These are phyloP conservation scores for Leccinum pellstonianum DNA, from an alignment of 768 basidiomycete genomes.

Conservation along the genomic window DNA sequence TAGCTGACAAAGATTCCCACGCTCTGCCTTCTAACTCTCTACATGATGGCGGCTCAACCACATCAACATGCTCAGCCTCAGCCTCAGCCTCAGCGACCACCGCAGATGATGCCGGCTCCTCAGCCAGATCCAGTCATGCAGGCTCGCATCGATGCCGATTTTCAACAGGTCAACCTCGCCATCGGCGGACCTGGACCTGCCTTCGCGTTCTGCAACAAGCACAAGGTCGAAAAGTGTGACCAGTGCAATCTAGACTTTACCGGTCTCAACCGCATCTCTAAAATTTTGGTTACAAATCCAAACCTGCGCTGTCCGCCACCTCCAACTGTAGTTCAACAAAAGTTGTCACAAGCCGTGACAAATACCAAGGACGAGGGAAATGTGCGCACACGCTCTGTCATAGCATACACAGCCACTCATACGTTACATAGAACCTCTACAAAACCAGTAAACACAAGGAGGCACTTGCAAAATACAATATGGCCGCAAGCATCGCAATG, in stretches of 20 bases:
- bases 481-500: constrained; percentile 71
- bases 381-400: constrained; percentile 47
- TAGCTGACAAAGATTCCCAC: constrained; percentile 31
- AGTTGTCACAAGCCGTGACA: constrained; percentile 71
- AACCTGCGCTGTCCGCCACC: constrained; percentile 78
- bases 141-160: constrained; percentile 75
- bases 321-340: constrained; percentile 69
- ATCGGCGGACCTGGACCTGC: constrained; percentile 53
- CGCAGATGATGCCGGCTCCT: constrained; percentile 44
- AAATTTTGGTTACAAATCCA: constrained; percentile 66
- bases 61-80: constrained; percentile 46
- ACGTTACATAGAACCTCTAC: constrained; percentile 60
- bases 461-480: constrained; percentile 78
- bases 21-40: neutral
- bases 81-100: constrained; percentile 34
- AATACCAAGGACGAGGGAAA: constrained; percentile 94
- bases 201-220: constrained; percentile 59
- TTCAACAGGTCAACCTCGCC: constrained; percentile 52
- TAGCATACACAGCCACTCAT: constrained; percentile 8
- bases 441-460: constrained; percentile 66
- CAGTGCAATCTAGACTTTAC: constrained; percentile 74
- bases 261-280: constrained; percentile 72
- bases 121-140: constrained; percentile 71
- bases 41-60: constrained; percentile 63
- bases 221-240: constrained; percentile 72